Percentiles rank a stretch among this genome's conserved stretches.
phyloP scores from a whole-genome alignment of 1,284 basidiomycete genomes.

The Spongispora temasekensis region DNA sequence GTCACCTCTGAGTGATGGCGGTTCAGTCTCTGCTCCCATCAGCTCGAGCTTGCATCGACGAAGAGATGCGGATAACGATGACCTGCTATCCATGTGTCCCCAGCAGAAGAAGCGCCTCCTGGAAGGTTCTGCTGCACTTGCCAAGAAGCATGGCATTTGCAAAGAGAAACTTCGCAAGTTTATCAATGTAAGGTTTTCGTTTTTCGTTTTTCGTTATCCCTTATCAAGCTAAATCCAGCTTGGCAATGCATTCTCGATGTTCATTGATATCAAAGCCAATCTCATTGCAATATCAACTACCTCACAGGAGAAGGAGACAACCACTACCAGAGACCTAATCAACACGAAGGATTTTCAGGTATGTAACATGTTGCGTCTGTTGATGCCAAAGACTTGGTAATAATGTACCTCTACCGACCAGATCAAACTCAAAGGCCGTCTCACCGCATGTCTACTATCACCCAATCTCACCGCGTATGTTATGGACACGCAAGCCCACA shows the following conservation, averaged over 20 bases:
- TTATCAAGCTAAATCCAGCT: not conserved
- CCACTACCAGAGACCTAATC: not conserved
- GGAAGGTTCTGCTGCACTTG: not conserved
- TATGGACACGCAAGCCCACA: not conserved
- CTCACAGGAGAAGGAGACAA: not conserved
- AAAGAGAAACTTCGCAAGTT: not conserved
- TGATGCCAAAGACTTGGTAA: not conserved
- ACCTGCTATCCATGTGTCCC: not conserved
- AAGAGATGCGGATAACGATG: not conserved
- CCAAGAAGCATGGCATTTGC: not conserved
- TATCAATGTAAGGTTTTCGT: not conserved
- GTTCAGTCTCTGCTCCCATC: not conserved
- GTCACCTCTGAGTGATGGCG: not conserved
- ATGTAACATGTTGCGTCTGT: not conserved
- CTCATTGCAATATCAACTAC: not conserved
- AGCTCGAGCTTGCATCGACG: not conserved
- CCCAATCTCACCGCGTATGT: not conserved
- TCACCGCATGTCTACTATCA: not conserved
- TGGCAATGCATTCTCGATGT: not conserved
- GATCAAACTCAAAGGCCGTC: not conserved
- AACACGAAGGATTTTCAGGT: not conserved
- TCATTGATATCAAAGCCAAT: not conserved
- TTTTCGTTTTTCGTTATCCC: not conserved
- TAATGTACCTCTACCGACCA: not conserved
- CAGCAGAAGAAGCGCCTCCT: not conserved